Conservation (phyloP, 306 rosid species). For the Pterocarpus santalinus region DNA sequence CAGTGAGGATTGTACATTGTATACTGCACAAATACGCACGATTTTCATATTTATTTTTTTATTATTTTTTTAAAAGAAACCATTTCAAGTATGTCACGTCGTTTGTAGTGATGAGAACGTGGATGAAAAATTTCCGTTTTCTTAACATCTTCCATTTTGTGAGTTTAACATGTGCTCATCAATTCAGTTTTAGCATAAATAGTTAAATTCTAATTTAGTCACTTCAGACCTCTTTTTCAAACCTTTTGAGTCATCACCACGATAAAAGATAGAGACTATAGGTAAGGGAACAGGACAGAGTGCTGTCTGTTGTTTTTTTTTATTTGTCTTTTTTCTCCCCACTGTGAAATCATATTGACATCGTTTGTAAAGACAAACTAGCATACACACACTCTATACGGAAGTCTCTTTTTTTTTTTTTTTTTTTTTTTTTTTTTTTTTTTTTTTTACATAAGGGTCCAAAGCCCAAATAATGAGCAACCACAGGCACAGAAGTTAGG, state of each 20-base stretch:
- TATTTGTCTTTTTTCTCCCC: no score
- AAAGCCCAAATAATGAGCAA: background rate
- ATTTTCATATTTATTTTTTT: background rate
- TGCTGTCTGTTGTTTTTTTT: background rate
- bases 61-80: background rate
- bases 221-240: background rate
- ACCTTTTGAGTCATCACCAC: background rate
- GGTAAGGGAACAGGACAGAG: background rate
- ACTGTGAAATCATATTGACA: no score
- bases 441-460: background rate
- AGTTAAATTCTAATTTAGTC: background rate
- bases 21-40: conserved; percentile 1
- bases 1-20: background rate
- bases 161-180: conserved; percentile 2
- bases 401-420: no score
- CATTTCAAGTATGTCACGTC: background rate
- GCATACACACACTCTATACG: no score
- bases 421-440: no score
- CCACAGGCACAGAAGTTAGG: background rate
- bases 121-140: background rate
- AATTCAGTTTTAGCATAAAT: background rate
- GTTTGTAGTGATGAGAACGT: background rate
- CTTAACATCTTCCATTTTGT: background rate
- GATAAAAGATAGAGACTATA: background rate
- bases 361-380: no score